Evolutionary conservation across 345 rosid genomes (phyloP).

Genomic region (Abelmoschus esculentus): DNA sequence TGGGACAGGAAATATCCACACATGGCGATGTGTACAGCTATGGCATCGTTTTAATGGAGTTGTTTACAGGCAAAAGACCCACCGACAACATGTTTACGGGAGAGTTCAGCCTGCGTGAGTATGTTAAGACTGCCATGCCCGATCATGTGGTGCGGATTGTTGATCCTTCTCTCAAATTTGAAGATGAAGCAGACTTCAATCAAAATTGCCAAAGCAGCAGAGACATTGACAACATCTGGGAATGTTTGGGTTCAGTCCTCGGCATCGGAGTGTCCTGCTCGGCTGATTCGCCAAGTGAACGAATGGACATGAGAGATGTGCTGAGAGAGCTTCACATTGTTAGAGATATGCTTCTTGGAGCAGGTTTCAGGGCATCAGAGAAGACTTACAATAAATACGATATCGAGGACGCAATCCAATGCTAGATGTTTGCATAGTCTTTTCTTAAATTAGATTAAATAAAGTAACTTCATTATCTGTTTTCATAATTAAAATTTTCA

Average conservation of each 20-base stretch:
- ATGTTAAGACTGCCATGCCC: background rate
- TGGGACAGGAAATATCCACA: slow-evolving; percentile 1
- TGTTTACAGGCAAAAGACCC: background rate
- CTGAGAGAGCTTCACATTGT: background rate
- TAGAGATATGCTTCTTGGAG: background rate
- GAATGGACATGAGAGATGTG: background rate
- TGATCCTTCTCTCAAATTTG: background rate
- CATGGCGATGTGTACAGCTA: slow-evolving; percentile 8
- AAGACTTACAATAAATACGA: background rate
- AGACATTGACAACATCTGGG: background rate
- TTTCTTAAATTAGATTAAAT: too few species aligned
- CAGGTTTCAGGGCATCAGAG: background rate
- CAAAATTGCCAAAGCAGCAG: background rate
- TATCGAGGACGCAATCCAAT: background rate
- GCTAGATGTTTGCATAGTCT: too few species aligned
- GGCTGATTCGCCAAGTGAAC: background rate
- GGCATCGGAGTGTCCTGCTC: background rate
- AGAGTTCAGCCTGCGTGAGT: background rate
- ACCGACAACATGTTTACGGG: background rate
- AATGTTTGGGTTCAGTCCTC: background rate
- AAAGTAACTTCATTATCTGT: too few species aligned
- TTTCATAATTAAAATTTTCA: too few species aligned
- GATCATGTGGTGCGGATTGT: background rate
- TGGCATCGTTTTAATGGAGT: slow-evolving; percentile 5
- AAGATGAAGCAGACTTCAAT: background rate